Evolutionary conservation across 2,329 filamentous ascomycete species (phyloP).

Genomic region (Pseudogymnoascus sp.): DNA sequence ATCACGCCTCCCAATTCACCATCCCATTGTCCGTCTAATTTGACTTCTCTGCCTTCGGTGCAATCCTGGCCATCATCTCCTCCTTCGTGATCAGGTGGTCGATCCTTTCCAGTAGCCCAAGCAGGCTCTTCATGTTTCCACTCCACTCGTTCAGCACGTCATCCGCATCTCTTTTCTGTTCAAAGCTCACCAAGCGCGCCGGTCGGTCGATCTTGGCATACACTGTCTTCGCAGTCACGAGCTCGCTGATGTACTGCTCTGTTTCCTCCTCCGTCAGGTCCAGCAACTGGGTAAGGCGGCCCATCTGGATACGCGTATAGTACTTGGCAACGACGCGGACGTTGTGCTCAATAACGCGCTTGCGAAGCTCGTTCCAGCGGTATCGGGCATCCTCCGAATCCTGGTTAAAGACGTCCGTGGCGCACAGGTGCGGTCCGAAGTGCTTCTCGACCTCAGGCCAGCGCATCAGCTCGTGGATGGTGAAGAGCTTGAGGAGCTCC

Average conservation of each 20-base stretch:
- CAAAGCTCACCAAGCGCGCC: constrained; percentile 85
- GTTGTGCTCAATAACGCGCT: constrained; percentile 98
- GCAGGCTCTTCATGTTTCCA: constrained; percentile 89
- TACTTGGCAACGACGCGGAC: constrained; percentile 97
- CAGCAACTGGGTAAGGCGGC: constrained; percentile 79
- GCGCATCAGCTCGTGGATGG: constrained; percentile 91
- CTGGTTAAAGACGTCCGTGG: constrained; percentile 82
- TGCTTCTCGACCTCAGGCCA: constrained; percentile 89
- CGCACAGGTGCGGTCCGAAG: constrained; percentile 80
- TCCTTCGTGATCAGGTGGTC: constrained; percentile 99
- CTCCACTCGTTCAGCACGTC: constrained; percentile 98
- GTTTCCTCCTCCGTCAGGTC: constrained; percentile 93
- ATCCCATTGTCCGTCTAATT: not conserved
- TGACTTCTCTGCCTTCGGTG: constrained; percentile 44
- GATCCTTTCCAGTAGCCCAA: constrained; percentile 80
- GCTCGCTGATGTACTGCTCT: constrained; percentile 95
- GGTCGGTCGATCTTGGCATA: constrained; percentile 96
- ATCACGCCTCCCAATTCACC: not conserved
- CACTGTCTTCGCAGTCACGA: constrained; percentile 96
- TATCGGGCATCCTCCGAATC: constrained; percentile 68
- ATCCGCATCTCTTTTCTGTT: constrained; percentile 88
- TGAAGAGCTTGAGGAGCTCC: constrained; percentile 87
- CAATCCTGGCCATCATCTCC: constrained; percentile 99
- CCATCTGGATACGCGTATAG: constrained; percentile 94
- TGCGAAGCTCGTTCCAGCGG: constrained; percentile 90